Evolutionary conservation across 2,329 filamentous ascomycete genomes (phyloP).

Genomic region (Ploettnerulaceae sp.): DNA sequence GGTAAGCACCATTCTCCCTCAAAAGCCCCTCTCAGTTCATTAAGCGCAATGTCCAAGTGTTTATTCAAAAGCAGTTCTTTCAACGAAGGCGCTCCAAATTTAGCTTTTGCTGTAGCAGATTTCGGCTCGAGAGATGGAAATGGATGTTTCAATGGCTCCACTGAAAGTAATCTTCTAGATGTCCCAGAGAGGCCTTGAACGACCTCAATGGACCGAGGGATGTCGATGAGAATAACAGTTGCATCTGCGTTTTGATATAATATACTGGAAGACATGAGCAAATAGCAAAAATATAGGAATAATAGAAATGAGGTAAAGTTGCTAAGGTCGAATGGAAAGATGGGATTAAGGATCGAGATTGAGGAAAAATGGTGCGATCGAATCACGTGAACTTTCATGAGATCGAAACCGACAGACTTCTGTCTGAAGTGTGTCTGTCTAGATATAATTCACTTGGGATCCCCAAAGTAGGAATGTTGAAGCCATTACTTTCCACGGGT

Average conservation of each 20-base stretch:
- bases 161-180: slow-evolving; percentile 38
- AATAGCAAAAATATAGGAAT: not conserved
- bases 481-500: slow-evolving; percentile 1
- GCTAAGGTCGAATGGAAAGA: not conserved
- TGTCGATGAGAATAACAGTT: slow-evolving; percentile 58
- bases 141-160: slow-evolving; percentile 37
- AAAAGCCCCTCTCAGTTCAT: slow-evolving; percentile 19
- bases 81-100: slow-evolving; percentile 15
- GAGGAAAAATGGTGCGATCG: not conserved
- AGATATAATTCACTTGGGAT: too few species aligned
- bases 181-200: too few species aligned
- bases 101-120: slow-evolving; percentile 35
- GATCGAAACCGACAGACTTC: not conserved
- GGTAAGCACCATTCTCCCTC: slow-evolving; percentile 35
- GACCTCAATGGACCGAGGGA: slow-evolving; percentile 64
- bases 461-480: slow-evolving; percentile 1
- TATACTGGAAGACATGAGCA: slow-evolving; percentile 33
- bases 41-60: slow-evolving; percentile 28
- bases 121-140: slow-evolving; percentile 52
- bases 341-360: not conserved
- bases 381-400: slow-evolving; percentile 2
- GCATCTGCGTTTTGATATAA: slow-evolving; percentile 49
- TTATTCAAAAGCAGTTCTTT: slow-evolving; percentile 29
- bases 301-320: not conserved
- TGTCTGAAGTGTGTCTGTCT: too few species aligned